Percentiles rank a stretch among this genome's conserved stretches.
These are phyloP conservation scores for Populus hybrid DNA, from an alignment of 441 rosid genomes.

Conservation along the genomic window DNA sequence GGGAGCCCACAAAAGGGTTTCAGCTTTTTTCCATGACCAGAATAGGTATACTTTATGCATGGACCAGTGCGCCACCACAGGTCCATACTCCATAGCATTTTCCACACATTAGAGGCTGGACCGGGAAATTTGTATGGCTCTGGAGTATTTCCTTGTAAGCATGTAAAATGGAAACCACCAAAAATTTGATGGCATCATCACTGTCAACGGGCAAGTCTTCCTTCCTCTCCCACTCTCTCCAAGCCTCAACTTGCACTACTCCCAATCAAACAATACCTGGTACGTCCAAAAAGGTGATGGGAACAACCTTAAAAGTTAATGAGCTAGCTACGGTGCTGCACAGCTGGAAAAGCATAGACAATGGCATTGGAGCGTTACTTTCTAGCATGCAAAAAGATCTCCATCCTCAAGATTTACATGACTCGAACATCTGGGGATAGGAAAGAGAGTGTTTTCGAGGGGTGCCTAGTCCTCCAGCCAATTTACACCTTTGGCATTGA, in stretches of 20 bases:
- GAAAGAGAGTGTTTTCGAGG: slow-evolving; percentile 30
- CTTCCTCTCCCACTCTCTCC: background rate
- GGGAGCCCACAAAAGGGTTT: background rate
- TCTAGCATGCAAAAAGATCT: slow-evolving; percentile 21
- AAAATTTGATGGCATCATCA: slow-evolving; percentile 12
- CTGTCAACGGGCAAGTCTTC: background rate
- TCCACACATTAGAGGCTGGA: too few relatives aligned
- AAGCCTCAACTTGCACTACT: background rate
- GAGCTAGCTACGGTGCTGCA: background rate
- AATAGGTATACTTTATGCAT: background rate
- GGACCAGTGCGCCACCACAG: background rate
- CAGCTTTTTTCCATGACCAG: background rate
- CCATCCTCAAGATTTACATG: slow-evolving; percentile 27
- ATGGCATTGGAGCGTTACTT: slow-evolving; percentile 49
- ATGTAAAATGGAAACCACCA: slow-evolving; percentile 24
- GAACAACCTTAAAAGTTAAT: background rate
- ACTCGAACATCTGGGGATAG: slow-evolving; percentile 45
- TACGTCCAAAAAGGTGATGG: background rate
- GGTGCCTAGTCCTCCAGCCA: slow-evolving; percentile 46
- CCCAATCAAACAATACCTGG: background rate
- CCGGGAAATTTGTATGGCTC: slow-evolving; percentile 14
- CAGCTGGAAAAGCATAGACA: slow-evolving; percentile 2
- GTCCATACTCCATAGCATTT: background rate
- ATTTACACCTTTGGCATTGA: slow-evolving; percentile 60
- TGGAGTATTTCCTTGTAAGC: background rate